Conservation (phyloP, 768 basidiomycete species). For the Boletales sp. region DNA sequence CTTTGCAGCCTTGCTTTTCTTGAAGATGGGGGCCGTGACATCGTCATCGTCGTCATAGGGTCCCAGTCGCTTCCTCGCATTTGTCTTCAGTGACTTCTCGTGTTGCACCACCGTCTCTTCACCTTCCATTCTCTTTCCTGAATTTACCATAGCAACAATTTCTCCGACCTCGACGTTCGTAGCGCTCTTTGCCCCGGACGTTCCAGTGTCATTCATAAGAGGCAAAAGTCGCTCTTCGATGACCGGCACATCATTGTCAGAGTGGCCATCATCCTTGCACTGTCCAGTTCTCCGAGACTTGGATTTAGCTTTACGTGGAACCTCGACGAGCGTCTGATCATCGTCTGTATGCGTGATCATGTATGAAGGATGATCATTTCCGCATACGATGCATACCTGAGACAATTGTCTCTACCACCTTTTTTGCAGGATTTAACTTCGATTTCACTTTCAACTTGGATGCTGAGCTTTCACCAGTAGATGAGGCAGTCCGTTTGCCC, state of each 20-base stretch:
- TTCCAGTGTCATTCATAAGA: neutral
- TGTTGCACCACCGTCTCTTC: neutral
- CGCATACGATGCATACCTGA: conserved; percentile 11
- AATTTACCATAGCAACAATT: neutral
- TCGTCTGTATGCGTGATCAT: conserved; percentile 20
- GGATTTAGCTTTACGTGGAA: conserved; percentile 10
- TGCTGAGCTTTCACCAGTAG: neutral
- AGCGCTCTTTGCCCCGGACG: neutral
- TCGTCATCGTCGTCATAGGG: neutral
- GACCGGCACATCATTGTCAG: conserved; percentile 1
- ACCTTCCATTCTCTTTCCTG: neutral
- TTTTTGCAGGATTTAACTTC: conserved; percentile 6
- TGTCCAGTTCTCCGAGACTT: neutral
- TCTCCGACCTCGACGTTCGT: neutral
- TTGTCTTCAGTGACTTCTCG: neutral
- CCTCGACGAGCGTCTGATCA: conserved; percentile 25
- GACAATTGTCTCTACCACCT: conserved; percentile 4
- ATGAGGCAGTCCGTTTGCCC: conserved; percentile 1
- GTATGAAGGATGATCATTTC: neutral
- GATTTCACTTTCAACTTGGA: conserved; percentile 3
- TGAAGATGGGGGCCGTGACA: neutral
- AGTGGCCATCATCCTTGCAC: neutral
- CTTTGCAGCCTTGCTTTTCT: conserved; percentile 13
- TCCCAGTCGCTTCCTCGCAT: conserved; percentile 4
- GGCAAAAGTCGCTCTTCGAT: neutral